A percentile compares a stretch with the other conserved stretches of the same genome.
phyloP scores from a whole-genome alignment of 23 red algal species.

The Agarophyton chilense region DNA sequence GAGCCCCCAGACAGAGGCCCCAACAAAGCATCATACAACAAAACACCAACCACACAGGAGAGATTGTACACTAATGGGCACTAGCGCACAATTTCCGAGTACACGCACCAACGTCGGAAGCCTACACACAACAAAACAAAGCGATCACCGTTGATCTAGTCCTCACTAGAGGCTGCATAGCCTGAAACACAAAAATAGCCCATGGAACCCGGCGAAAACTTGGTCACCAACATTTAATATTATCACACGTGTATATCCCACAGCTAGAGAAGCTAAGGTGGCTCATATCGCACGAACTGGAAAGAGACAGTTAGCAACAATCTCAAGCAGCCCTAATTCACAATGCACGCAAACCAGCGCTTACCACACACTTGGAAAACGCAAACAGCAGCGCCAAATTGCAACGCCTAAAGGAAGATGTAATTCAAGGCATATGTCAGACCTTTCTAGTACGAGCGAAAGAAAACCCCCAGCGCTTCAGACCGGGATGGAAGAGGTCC shows the following conservation, averaged over 20 bases:
- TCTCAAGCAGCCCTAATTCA: neutral
- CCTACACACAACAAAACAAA: neutral
- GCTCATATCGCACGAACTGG: neutral
- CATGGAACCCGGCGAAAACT: neutral
- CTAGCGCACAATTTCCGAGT: neutral
- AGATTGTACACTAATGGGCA: no score
- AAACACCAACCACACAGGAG: no score
- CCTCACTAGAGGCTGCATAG: neutral
- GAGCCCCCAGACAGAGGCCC: no score
- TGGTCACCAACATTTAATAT: neutral
- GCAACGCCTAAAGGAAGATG: neutral
- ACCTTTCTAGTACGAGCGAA: neutral
- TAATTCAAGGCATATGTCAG: neutral
- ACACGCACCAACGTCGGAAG: neutral
- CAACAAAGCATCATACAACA: no score
- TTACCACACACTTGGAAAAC: neutral
- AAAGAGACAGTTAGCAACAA: neutral
- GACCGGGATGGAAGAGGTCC: neutral
- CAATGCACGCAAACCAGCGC: no score
- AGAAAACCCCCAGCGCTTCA: neutral
- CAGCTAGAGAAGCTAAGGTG: neutral
- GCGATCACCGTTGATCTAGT: constrained; percentile 3
- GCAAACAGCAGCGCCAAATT: neutral
- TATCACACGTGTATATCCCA: neutral
- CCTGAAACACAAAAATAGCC: neutral